phyloP scores from a whole-genome alignment of 768 basidiomycete genomes.

The Lentinula raphanica region DNA sequence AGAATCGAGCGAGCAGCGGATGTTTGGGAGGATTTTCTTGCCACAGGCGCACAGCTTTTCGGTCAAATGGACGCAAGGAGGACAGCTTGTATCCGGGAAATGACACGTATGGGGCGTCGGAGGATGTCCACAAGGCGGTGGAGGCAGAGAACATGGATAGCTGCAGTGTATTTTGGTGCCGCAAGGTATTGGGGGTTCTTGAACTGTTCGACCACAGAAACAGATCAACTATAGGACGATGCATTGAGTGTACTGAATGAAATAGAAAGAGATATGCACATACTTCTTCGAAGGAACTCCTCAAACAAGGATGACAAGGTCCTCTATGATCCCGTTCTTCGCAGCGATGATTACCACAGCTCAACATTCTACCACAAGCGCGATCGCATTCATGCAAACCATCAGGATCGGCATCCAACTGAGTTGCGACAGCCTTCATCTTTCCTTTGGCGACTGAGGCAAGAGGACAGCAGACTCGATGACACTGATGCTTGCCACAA shows the following conservation, averaged over 20 bases:
- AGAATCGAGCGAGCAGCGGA: slow-evolving; percentile 73
- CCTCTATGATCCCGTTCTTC: slow-evolving; percentile 79
- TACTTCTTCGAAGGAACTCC: slow-evolving; percentile 91
- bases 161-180: slow-evolving; percentile 74
- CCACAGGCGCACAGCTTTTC: slow-evolving; percentile 84
- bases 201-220: slow-evolving; percentile 76
- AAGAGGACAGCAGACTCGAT: slow-evolving; percentile 83
- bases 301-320: slow-evolving; percentile 74
- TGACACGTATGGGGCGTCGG: slow-evolving; percentile 79
- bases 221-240: slow-evolving; percentile 55
- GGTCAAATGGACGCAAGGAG: slow-evolving; percentile 82
- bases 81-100: slow-evolving; percentile 63
- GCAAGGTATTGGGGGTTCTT: slow-evolving; percentile 87
- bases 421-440: slow-evolving; percentile 33
- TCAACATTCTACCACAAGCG: slow-evolving; percentile 66
- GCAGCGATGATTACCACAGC: slow-evolving; percentile 78
- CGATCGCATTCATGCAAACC: slow-evolving; percentile 84
- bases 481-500: slow-evolving; percentile 87
- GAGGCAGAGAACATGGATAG: slow-evolving; percentile 70
- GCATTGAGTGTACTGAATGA: not conserved
- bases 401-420: slow-evolving; percentile 51
- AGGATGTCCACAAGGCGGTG: slow-evolving; percentile 79
- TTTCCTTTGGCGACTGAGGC: slow-evolving; percentile 64
- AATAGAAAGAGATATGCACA: slow-evolving; percentile 11
- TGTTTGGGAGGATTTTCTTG: slow-evolving; percentile 73